Conservation (phyloP, 192 early-diverging fungal genomes). For the Backusella morwellensis region DNA sequence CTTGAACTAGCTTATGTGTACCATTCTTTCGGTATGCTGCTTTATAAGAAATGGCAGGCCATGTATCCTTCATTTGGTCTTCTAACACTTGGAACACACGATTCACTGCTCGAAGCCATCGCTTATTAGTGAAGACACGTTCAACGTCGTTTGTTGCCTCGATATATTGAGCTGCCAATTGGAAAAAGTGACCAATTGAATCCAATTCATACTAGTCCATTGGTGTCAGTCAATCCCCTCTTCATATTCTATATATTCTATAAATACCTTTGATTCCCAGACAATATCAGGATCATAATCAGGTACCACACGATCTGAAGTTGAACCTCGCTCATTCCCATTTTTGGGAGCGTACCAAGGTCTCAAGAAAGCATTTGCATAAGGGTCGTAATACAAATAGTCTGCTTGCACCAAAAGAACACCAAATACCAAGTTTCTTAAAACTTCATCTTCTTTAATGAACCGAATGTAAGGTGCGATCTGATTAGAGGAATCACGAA, state of each 20-base stretch:
- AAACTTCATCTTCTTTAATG: constrained; percentile 26
- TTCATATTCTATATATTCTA: neutral
- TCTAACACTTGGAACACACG: constrained; percentile 42
- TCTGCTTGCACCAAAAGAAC: constrained; percentile 55
- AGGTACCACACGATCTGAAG: constrained; percentile 45
- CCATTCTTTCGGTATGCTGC: neutral
- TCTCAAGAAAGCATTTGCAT: constrained; percentile 66
- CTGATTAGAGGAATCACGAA: constrained; percentile 72
- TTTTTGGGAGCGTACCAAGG: constrained; percentile 40
- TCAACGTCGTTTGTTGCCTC: constrained; percentile 40
- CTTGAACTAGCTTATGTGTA: neutral
- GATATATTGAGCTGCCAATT: constrained; percentile 52
- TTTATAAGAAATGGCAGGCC: constrained; percentile 24
- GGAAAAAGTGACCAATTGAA: constrained; percentile 62
- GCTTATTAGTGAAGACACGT: constrained; percentile 31
- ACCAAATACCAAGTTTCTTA: constrained; percentile 52
- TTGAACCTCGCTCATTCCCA: constrained; percentile 27
- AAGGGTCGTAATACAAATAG: constrained; percentile 40
- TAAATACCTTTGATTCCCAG: constrained; percentile 58
- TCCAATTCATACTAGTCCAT: constrained; percentile 52
- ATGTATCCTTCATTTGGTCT: constrained; percentile 46
- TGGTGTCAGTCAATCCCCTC: neutral
- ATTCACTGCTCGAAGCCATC: constrained; percentile 49
- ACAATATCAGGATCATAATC: constrained; percentile 32
- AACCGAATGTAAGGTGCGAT: constrained; percentile 55